A percentile compares a stretch with the other conserved stretches of the same genome.
phyloP scores from a whole-genome alignment of 169 alveolate species.

The Amoebophrya sp. region DNA sequence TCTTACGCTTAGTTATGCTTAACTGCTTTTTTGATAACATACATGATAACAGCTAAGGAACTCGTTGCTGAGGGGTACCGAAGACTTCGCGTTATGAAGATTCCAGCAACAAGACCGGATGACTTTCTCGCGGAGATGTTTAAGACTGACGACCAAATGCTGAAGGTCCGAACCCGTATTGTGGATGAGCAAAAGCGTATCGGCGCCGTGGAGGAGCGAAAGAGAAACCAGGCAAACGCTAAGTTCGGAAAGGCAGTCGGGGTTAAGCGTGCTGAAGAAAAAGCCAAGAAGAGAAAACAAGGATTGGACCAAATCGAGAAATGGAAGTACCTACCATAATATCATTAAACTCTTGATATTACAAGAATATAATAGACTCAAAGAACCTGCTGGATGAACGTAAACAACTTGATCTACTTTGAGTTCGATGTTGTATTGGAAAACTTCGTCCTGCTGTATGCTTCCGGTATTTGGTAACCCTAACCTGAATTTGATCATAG shows the following conservation, averaged over 20 bases:
- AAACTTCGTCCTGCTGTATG: too few relatives aligned
- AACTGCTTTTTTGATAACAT: too few relatives aligned
- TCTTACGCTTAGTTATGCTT: background rate
- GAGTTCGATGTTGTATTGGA: too few relatives aligned
- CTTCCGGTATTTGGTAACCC: too few relatives aligned
- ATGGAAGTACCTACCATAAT: background rate
- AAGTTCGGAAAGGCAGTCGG: background rate
- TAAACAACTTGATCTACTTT: background rate
- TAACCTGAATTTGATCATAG: too few relatives aligned
- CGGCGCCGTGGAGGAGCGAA: background rate
- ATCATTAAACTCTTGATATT: background rate
- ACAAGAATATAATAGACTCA: background rate
- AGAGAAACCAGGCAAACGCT: background rate
- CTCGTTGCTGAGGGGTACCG: constrained; percentile 20
- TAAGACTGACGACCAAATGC: constrained; percentile 15
- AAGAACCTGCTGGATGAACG: background rate
- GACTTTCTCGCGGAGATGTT: background rate
- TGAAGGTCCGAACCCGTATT: constrained; percentile 1
- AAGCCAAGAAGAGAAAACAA: background rate
- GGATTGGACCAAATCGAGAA: background rate
- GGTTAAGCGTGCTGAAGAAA: background rate
- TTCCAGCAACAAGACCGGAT: background rate
- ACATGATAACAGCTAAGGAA: background rate
- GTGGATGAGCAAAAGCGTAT: constrained; percentile 14
- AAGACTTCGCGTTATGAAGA: background rate